Base-by-base conservation (phyloP, 176 grass and related monocot species). In the Rhynchospora tenuis region DNA sequence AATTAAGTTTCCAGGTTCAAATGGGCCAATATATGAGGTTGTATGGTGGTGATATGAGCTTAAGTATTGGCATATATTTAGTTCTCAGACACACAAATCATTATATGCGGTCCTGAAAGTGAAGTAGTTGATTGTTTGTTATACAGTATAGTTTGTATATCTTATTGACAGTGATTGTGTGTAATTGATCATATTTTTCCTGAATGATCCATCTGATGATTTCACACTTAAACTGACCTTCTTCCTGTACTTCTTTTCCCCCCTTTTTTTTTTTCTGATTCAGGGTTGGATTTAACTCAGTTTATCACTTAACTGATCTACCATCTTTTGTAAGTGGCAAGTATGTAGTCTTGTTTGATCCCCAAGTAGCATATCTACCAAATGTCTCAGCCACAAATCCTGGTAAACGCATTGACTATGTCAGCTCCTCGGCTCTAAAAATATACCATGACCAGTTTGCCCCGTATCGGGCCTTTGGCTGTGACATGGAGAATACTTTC, bases 241-340 rank as follows among this genome's bases (percentile, higher is more conserved):
- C 27, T 64, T 59, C 17, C 14, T 15, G 38, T 78, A 78, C n/a
- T 78, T 73, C 3, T 73, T 29, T 38, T n/a, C n/a, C n/a, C n/a
- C 33, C 33, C 33, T 3, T 20, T 78, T 73, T 4, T 73, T 29
- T 73, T 78, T 78, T 24, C 38, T 54, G 52, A 78, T 88, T 64
- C 83, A 98, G 95, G 90, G 90, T 98, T 82, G 95, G 95, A 71
- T 98, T 98, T 88, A 98, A 98, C 86, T 98, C 95, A 15, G 95
- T 98, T 73, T 98, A 98, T 82, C 95, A 98, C 90, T 80, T 98
- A 69, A 98, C 95, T 6, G 95, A 98, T 82, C 84, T 98, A 66
- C 95, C 95, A 78, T 98, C 92, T 6, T 98, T 98, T 26, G 95
- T 94, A 15, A 98, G 95, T 24, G 95, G 93, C 87, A 98, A 98